A percentile compares a stretch with the other conserved stretches of the same genome.
These are phyloP conservation scores for Dactylonectria macrodidyma DNA, from an alignment of 2,329 filamentous ascomycete species.

Conservation along the genomic window DNA sequence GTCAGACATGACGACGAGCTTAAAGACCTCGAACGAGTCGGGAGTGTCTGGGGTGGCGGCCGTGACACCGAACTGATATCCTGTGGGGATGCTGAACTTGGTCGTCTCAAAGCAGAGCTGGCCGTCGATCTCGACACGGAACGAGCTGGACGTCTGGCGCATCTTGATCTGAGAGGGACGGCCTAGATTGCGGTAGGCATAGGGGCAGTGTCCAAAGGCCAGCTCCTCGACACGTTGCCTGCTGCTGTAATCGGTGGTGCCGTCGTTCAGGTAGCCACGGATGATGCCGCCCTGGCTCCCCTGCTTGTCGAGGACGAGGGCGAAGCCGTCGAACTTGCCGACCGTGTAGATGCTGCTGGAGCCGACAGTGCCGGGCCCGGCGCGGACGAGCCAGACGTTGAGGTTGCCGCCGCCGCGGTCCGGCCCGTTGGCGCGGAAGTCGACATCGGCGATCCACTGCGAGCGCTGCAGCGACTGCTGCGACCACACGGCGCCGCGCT, in stretches of 20 bases:
- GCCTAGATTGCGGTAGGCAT: constrained; percentile 92
- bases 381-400: constrained; percentile 90
- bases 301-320: constrained; percentile 87
- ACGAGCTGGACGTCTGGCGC: constrained; percentile 72
- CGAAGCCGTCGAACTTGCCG: constrained; percentile 90
- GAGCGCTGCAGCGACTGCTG: constrained; percentile 72
- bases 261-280: constrained; percentile 95
- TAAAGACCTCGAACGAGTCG: constrained; percentile 95
- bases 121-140: constrained; percentile 87
- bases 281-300: constrained; percentile 84
- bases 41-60: constrained; percentile 92
- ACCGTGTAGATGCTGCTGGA: constrained; percentile 88
- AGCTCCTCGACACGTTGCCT: constrained; percentile 85
- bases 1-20: constrained; percentile 81
- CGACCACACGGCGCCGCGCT: constrained; percentile 87
- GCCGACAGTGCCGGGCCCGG: constrained; percentile 76
- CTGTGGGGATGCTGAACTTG: constrained; percentile 82
- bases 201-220: constrained; percentile 94
- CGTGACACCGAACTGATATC: constrained; percentile 89
- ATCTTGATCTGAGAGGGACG: constrained; percentile 85
- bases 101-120: constrained; percentile 86
- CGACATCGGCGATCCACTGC: constrained; percentile 87
- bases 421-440: constrained; percentile 89
- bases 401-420: constrained; percentile 91
- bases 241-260: constrained; percentile 81